Evolutionary conservation across 345 rosid genomes (phyloP), one percentile per base, ranked within the genome.

Genomic region (Citrus trifoliata): DNA sequence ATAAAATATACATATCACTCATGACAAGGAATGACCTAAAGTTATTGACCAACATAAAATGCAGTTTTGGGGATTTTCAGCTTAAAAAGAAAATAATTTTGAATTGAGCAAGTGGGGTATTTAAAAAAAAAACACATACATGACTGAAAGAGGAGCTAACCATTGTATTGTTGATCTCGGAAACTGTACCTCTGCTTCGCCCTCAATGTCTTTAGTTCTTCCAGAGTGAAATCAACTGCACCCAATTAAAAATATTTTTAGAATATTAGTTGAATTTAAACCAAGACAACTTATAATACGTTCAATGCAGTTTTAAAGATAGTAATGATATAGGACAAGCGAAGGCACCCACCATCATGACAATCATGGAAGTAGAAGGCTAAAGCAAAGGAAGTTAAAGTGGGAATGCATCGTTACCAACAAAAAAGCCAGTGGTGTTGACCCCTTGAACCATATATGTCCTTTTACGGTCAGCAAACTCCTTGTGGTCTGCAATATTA

Each of bases 121-220:
- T 24, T 0, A 24, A 21, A 66, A 37, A 78, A 64, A 25, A 66
- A 51, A 61, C 78, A 66, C 35, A 58, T 55, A 62, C 33, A 12
- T 35, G 71, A 69, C 67, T 40, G 24, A 58, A 53, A 68, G 28
- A 74, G 75, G 58, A 62, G 81, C 88, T 71, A 70, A 92, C 99
- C 98, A 77, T 95, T 95, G 79, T 92, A 92, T 71, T 92, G 92
- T 79, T 91, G 97, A 88, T 95, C 97, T 48, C 99, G 90, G 83
- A 91, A 92, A 60, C 80, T 76, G 84, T 71, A 92, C 75, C 99
- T 85, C 90, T 95, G 99, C 80, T 89, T 95, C 78, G 88, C 93
- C 28, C 98, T 83, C 74, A 95, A 83, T 70, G 74, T 86, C 86
- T 88, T 90, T 69, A 95, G 85, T 76, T 95, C 97, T 75, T 90